These are phyloP conservation scores for Zygotorulaspora florentina DNA, from an alignment of 805 yeast genomes.

Conservation along the genomic window DNA sequence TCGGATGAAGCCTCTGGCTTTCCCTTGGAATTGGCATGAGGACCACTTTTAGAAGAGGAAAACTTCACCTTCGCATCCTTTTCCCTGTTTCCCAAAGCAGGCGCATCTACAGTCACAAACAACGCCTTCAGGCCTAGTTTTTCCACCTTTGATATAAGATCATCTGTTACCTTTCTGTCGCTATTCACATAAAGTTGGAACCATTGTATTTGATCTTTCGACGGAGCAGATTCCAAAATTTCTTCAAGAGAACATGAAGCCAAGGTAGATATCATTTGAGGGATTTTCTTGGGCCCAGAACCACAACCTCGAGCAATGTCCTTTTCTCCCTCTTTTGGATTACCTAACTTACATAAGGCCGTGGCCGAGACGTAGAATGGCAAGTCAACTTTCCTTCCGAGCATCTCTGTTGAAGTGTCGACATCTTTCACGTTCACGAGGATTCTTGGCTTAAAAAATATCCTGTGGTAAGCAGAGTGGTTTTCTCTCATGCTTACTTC, in stretches of 20 bases:
- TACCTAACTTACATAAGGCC: constrained; percentile 87
- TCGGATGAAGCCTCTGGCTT: constrained; percentile 47
- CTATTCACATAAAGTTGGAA: constrained; percentile 80
- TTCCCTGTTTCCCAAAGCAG: constrained; percentile 85
- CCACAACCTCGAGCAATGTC: constrained; percentile 82
- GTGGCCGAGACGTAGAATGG: constrained; percentile 93
- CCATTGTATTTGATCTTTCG: constrained; percentile 73
- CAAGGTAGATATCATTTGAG: constrained; percentile 88
- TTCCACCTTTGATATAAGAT: constrained; percentile 68
- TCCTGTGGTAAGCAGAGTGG: constrained; percentile 82
- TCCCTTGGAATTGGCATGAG: constrained; percentile 43
- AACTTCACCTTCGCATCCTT: constrained; percentile 73
- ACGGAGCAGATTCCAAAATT: constrained; percentile 63
- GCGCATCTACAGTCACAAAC: constrained; percentile 90
- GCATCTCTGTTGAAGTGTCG: constrained; percentile 65
- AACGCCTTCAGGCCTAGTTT: constrained; percentile 71
- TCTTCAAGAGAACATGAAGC: constrained; percentile 89
- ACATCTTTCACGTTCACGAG: constrained; percentile 75
- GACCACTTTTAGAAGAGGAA: constrained; percentile 36
- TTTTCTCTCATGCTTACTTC: constrained; percentile 87
- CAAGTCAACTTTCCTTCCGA: constrained; percentile 63
- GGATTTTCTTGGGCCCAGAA: constrained; percentile 51
- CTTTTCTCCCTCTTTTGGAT: constrained; percentile 80
- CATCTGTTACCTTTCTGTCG: constrained; percentile 60
- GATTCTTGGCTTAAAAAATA: constrained; percentile 81